Conservation (phyloP, 2,329 filamentous ascomycete genomes). For the Aspergillus sp. region DNA sequence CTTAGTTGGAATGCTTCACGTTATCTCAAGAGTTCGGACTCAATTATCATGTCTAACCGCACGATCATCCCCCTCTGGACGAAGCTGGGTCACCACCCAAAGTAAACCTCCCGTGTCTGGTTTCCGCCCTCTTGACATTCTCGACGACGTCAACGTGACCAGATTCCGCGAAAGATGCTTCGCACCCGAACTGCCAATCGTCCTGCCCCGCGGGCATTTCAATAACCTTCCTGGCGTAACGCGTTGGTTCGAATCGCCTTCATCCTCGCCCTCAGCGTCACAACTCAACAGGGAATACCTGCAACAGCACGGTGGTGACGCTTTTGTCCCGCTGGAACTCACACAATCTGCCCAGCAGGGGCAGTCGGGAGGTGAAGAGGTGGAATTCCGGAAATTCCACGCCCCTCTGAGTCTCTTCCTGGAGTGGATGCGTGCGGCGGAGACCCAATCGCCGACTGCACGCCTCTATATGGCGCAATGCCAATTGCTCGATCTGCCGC, state of each 20-base stretch:
- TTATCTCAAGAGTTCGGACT: constrained; percentile 14
- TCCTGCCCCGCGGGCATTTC: constrained; percentile 50
- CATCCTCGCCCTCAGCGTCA: constrained; percentile 31
- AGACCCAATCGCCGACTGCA: constrained; percentile 23
- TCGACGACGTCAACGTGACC: constrained; percentile 38
- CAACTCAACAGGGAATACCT: constrained; percentile 47
- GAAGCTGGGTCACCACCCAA: constrained; percentile 1
- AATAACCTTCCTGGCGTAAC: constrained; percentile 51
- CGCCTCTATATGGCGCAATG: constrained; percentile 86
- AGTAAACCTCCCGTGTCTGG: constrained; percentile 1
- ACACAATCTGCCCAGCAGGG: constrained; percentile 29
- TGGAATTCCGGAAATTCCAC: constrained; percentile 47
- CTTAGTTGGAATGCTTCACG: constrained; percentile 20
- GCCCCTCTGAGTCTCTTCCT: constrained; percentile 63
- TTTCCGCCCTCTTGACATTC: constrained; percentile 12
- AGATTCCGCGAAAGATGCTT: constrained; percentile 58
- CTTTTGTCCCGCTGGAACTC: constrained; percentile 61
- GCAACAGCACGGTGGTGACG: constrained; percentile 44
- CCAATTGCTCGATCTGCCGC: constrained; percentile 67
- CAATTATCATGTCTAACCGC: constrained; percentile 1
- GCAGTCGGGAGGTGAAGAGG: constrained; percentile 7
- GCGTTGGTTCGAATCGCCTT: constrained; percentile 59
- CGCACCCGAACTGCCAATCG: constrained; percentile 50
- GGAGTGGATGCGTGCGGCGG: constrained; percentile 45
- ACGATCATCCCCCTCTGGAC: neutral